Evolutionary conservation across 2,329 filamentous ascomycete genomes (phyloP), one percentile per base, ranked within the genome.

Genomic region (Esteya vermicola): DNA sequence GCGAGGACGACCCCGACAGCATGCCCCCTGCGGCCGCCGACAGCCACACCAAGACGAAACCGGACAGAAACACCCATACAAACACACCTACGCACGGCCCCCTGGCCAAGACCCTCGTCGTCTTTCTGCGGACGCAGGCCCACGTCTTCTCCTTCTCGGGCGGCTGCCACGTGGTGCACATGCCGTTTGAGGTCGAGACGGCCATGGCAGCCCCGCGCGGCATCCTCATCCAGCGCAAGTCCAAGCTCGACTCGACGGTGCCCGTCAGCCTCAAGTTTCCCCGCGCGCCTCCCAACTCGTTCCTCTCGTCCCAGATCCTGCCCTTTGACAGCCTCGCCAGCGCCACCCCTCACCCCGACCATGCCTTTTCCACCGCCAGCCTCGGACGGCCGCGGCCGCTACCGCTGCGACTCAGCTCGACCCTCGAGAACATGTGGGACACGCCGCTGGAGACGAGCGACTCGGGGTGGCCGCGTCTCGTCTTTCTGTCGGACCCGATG

Each of bases 131-230:
- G 59, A 88, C 85, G 1, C 89, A 96, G 54, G 86, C 85, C 19
- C 89, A 96, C 55, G 76, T 98, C 48, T 93, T 88, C 65, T 95
- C 93, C 55, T 71, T 96, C 28, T 75, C 82, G 2, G 89, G 89
- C 18, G 79, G 85, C 26, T 91, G 75, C 54, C 84, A 98, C 68
- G 75, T 94, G 43, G 71, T 96, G 36, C 85, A 94, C 56, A 75
- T 98, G 53, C 89, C 89, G 2, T 98, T 98, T 54, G 88, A 96
- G 60, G 82, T 95, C 32, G 85, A 94, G 54, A 76, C 76, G 39
- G 86, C 84, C 23, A 85, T 88, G 56, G 77, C 89, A 27, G 83
- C 84, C 12, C 82, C 86, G 6, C 69, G 76, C 25, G 91, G 91
- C 21, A 70, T 96, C 37, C 71, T 98, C 18, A 75, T 98, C 42